These are phyloP conservation scores for Melastoma malabathricum DNA, from an alignment of 345 rosid species.

Conservation along the genomic window DNA sequence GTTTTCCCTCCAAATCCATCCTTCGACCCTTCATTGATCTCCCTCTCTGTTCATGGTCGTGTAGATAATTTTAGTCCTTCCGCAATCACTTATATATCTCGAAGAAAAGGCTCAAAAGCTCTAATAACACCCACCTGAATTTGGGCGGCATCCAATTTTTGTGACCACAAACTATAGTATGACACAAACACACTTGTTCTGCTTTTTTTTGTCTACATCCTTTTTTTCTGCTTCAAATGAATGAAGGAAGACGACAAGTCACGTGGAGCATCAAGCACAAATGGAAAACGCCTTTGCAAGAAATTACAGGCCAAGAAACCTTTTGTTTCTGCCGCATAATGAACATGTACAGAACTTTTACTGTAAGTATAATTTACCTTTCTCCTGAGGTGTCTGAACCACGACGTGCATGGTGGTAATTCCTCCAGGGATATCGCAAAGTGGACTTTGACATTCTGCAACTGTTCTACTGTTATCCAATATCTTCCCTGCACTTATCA, in stretches of 20 bases:
- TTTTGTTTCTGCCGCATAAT: too few relatives aligned
- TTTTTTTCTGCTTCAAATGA: conserved; percentile 47
- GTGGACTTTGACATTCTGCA: conserved; percentile 71
- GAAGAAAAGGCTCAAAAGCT: background rate
- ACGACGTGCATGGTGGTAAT: conserved; percentile 96
- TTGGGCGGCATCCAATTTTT: conserved; percentile 1
- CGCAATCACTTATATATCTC: background rate
- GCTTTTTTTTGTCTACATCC: conserved; percentile 32
- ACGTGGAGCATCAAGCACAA: too few relatives aligned
- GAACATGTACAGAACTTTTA: too few relatives aligned
- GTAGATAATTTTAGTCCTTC: too few relatives aligned
- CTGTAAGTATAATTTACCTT: conserved; percentile 30
- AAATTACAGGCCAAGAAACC: too few relatives aligned
- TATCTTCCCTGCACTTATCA: conserved; percentile 88
- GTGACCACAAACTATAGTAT: conserved; percentile 38
- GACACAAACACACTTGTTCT: conserved; percentile 76
- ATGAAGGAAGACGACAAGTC: too few relatives aligned
- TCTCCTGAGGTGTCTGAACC: conserved; percentile 68
- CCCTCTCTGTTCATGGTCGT: too few relatives aligned
- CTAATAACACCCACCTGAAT: background rate
- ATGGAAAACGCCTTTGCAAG: too few relatives aligned
- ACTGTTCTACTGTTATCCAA: conserved; percentile 76
- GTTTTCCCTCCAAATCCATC: too few relatives aligned
- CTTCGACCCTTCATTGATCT: too few relatives aligned
- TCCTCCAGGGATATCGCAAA: conserved; percentile 64